phyloP scores from a whole-genome alignment of 176 grass and related monocot genomes.

The Carex parvula region DNA sequence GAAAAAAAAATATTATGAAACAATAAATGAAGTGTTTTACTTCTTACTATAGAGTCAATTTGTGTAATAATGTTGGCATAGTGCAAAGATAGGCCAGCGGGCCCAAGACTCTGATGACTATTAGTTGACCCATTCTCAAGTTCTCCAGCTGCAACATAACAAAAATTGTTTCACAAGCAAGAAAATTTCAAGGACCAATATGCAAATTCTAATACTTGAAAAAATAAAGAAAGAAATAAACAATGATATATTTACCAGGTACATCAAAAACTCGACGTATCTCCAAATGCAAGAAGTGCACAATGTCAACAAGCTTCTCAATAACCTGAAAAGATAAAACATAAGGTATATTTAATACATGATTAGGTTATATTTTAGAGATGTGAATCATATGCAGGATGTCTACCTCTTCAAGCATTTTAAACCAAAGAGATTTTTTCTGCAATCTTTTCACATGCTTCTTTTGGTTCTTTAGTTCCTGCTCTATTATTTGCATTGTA shows the following conservation, averaged over 20 bases:
- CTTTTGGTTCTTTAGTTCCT: slow-evolving; percentile 80
- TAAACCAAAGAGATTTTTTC: slow-evolving; percentile 95
- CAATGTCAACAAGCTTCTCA: slow-evolving; percentile 79
- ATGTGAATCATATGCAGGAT: not conserved
- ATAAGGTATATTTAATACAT: not conserved
- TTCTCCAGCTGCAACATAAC: slow-evolving; percentile 45
- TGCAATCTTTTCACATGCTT: slow-evolving; percentile 88
- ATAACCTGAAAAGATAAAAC: slow-evolving; percentile 57
- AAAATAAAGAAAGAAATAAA: not conserved
- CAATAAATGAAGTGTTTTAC: not conserved
- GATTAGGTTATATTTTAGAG: not conserved
- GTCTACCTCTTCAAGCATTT: slow-evolving; percentile 71
- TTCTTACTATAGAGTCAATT: slow-evolving; percentile 77
- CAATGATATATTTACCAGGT: slow-evolving; percentile 49
- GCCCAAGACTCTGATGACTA: slow-evolving; percentile 51
- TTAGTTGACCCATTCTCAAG: slow-evolving; percentile 35
- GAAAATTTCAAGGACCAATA: not conserved
- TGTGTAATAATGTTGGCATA: slow-evolving; percentile 87
- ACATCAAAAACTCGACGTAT: slow-evolving; percentile 52
- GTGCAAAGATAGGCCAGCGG: slow-evolving; percentile 65
- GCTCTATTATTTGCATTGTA: slow-evolving; percentile 62
- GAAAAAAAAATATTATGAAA: not conserved
- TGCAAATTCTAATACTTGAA: not conserved
- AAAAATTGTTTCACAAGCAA: slow-evolving; percentile 10
- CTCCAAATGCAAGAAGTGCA: slow-evolving; percentile 81